Evolutionary conservation across 1,139 yeast species (phyloP), one percentile per base, ranked within the genome.

Genomic region (Scheffersomyces insectosa): DNA sequence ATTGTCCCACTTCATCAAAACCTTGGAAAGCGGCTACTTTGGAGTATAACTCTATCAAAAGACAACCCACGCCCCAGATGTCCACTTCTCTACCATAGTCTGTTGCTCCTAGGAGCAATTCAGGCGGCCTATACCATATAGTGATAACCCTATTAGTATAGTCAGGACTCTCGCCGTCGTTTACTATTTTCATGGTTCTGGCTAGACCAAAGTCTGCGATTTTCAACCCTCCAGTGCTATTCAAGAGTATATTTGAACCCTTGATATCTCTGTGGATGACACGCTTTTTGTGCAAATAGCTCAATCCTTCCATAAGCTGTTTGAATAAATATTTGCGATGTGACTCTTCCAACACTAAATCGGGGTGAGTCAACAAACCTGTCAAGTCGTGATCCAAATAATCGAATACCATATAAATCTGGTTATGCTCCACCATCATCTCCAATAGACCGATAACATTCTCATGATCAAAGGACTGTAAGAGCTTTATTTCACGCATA

Each of bases 91-190:
- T 71, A 0, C 95, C 95, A 65, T 93, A 93, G 47, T 83, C 84
- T 0, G 98, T 91, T 0, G 96, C 83, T 1, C 99, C 99, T 42
- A 93, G 65, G 35, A 93, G 69, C 36, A 93, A 75, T 64, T 93
- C 99, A 0, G 99, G 99, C 1, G 99, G 99, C 47, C 99, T 77
- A 63, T 93, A 93, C 99, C 99, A 93, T 36, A 93, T 72, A 0
- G 99, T 93, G 37, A 93, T 93, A 35, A 93, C 99, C 43, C 99
- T 72, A 61, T 93, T 93, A 1, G 99, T 91, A 64, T 91, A 93
- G 55, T 87, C 88, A 2, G 86, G 85, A 27, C 77, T 72, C 48
- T 79, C 81, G 11, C 75, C 71, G 5, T 65, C 66, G 47, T 69
- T 72, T 23, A 79, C 68, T 29, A 76, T 77, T 55, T 79, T 78